Evolutionary conservation across 208 protist genomes (phyloP), one percentile per base, ranked within the genome.

Genomic region (Porcisia deanei): DNA sequence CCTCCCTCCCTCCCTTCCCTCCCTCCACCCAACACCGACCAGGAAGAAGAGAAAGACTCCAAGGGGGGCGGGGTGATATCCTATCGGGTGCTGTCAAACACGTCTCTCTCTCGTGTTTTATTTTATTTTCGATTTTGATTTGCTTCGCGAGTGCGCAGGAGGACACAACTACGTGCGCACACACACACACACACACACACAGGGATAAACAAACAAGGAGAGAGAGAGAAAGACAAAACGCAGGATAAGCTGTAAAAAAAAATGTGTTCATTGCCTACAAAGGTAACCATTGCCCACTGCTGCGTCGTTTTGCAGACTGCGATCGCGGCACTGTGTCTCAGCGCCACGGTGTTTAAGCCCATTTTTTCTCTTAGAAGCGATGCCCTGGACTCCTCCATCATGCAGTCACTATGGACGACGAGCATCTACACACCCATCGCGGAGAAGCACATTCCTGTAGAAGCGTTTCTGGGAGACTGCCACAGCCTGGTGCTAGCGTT

Each of bases 351-450:
- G 22, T 39, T 49, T 25, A 37, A 76, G 6, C 84, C 84, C 14
- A 5, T 88, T 20, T 85, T 82, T 47, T 10, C 16, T 3, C 65
- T 85, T n/a, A 3, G 37, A 49, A 18, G 77, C 41, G 65, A 70
- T 49, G n/a, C 37, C 22, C 9, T 79, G 30, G 73, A 76, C 47
- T 75, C 75, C 58, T 81, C 80, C 52, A 80, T 88, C 59, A 77
- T 71, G 22, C 84, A 88, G 63, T 73, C 53, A 0, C 66, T 88
- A 9, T 88, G 73, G 67, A 78, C 76, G 49, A 85, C 84, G 3
- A 58, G 77, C 65, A 70, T 87, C 9, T 80, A 80, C 68, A 85
- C 80, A 8, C 80, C 83, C 9, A 34, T 53, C 3, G 66, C 20
- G 0, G 79, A 87, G 41, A 76, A 75, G 53, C 76, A 84, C 54